Conservation (phyloP, 192 early-diverging fungal species). For the Coemansia sp. region DNA sequence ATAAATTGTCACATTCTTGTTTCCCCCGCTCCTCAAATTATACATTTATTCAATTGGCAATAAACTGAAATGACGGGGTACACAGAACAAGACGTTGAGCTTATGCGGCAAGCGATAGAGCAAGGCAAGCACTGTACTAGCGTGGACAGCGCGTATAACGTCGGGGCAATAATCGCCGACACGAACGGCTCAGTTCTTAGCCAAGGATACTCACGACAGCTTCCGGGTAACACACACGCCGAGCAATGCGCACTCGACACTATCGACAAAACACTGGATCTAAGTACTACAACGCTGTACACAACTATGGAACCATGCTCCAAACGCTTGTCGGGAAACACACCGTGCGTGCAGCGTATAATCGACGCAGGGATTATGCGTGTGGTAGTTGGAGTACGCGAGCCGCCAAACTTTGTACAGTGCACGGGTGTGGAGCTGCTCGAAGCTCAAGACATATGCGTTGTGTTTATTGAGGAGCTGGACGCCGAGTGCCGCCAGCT, state of each 20-base stretch:
- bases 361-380: constrained; percentile 59
- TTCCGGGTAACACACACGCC: constrained; percentile 97
- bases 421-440: constrained; percentile 76
- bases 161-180: constrained; percentile 77
- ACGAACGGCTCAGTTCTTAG: constrained; percentile 57
- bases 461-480: constrained; percentile 68
- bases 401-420: constrained; percentile 84
- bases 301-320: constrained; percentile 99
- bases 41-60: not conserved
- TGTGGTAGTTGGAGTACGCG: constrained; percentile 81
- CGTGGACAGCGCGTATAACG: constrained; percentile 82
- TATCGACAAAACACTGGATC: not conserved
- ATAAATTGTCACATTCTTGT: not conserved
- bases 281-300: constrained; percentile 52
- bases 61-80: not conserved
- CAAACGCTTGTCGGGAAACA: constrained; percentile 78
- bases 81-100: constrained; percentile 49
- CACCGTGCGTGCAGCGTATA: constrained; percentile 70
- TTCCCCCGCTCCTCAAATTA: not conserved
- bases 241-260: constrained; percentile 79
- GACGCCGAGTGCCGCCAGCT: constrained; percentile 70
- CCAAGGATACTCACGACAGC: constrained; percentile 88
- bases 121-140: constrained; percentile 71
- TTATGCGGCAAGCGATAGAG: constrained; percentile 78
- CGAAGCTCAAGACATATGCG: constrained; percentile 63